Conservation (phyloP, 768 basidiomycete genomes). For the Pleurotus tuoliensis region DNA sequence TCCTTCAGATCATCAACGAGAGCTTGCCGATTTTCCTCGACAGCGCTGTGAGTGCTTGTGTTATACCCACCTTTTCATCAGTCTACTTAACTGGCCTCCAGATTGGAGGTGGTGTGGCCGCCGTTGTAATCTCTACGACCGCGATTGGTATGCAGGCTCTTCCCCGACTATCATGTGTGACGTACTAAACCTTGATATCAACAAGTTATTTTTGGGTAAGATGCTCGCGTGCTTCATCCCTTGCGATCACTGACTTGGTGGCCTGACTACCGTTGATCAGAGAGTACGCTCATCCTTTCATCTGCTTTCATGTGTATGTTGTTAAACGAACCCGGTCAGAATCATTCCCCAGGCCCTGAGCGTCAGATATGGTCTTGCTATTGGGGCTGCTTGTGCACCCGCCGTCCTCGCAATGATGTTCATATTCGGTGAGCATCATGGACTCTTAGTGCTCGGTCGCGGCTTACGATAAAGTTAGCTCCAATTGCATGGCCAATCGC, state of each 20-base stretch:
- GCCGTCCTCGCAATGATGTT: conserved; percentile 75
- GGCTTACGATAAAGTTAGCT: conserved; percentile 29
- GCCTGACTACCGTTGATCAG: conserved; percentile 33
- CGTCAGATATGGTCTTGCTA: conserved; percentile 74
- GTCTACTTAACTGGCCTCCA: neutral
- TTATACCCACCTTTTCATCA: neutral
- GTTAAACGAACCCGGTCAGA: conserved; percentile 19
- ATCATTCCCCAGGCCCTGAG: conserved; percentile 71
- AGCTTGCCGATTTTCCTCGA: conserved; percentile 82
- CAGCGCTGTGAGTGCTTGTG: conserved; percentile 48
- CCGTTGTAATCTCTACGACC: conserved; percentile 73
- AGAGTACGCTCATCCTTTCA: conserved; percentile 48
- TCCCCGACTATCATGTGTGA: neutral
- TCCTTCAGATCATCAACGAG: conserved; percentile 69
- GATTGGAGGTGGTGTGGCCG: conserved; percentile 70
- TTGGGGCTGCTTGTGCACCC: conserved; percentile 76
- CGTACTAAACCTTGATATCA: conserved; percentile 6
- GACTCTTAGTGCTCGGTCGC: too few relatives aligned
- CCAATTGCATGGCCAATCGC: conserved; percentile 83
- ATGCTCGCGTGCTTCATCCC: conserved; percentile 5
- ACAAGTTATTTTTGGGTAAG: conserved; percentile 82
- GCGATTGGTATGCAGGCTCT: conserved; percentile 49
- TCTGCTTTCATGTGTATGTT: conserved; percentile 18
- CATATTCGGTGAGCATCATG: conserved; percentile 34
- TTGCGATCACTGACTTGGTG: neutral